Evolutionary conservation across 2,329 filamentous ascomycete species (phyloP).

Genomic region (Colletotrichum graminicola): DNA sequence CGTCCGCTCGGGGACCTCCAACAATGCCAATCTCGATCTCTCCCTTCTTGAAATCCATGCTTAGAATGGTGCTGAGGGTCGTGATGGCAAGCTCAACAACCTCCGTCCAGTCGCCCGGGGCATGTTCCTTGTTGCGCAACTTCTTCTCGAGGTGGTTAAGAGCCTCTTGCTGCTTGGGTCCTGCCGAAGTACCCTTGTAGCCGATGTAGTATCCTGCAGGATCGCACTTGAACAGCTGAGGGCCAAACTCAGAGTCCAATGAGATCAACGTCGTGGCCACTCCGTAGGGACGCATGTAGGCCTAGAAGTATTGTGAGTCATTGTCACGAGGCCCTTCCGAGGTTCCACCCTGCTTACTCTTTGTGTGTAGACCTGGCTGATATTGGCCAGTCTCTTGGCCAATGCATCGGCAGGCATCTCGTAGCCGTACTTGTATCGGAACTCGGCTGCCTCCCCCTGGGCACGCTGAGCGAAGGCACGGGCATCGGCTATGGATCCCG

Average conservation of each 20-base stretch:
- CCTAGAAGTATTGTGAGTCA: slow-evolving; percentile 58
- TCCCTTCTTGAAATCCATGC: slow-evolving; percentile 99
- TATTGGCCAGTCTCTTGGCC: slow-evolving; percentile 97
- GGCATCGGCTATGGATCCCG: slow-evolving; percentile 97
- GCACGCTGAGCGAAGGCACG: slow-evolving; percentile 93
- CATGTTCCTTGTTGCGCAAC: slow-evolving; percentile 97
- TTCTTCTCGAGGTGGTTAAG: slow-evolving; percentile 99
- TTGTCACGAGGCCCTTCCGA: background rate
- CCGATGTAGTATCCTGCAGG: slow-evolving; percentile 98
- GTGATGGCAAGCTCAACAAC: slow-evolving; percentile 97
- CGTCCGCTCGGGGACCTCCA: slow-evolving; percentile 85
- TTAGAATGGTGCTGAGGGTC: slow-evolving; percentile 93
- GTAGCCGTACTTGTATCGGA: slow-evolving; percentile 98
- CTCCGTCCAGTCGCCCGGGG: slow-evolving; percentile 94
- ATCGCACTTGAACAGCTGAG: slow-evolving; percentile 98
- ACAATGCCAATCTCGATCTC: slow-evolving; percentile 99
- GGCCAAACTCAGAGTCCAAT: slow-evolving; percentile 90
- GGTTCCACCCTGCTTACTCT: slow-evolving; percentile 67
- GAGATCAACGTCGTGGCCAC: slow-evolving; percentile 96
- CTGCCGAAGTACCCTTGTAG: slow-evolving; percentile 97
- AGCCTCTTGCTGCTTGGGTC: slow-evolving; percentile 98
- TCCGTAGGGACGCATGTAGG: slow-evolving; percentile 97
- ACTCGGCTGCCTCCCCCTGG: slow-evolving; percentile 95
- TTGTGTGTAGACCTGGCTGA: slow-evolving; percentile 99
- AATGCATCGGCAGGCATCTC: slow-evolving; percentile 99